These are phyloP conservation scores for Leucosporidium creatinivorum DNA, from an alignment of 768 basidiomycete genomes.

Conservation along the genomic window DNA sequence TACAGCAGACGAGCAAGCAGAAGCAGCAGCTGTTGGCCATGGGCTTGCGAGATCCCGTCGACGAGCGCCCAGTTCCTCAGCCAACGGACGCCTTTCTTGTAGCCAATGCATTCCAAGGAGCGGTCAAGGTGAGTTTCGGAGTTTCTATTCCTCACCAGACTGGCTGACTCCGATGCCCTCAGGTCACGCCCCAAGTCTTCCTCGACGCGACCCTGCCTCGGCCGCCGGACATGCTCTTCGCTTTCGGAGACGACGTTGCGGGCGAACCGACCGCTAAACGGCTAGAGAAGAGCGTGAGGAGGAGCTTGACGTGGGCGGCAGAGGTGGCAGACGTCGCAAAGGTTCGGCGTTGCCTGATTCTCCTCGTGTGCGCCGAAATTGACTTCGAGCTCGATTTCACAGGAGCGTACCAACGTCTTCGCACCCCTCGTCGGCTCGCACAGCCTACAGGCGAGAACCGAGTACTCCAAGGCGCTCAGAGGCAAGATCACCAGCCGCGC, in stretches of 20 bases:
- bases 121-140: slow-evolving; percentile 3
- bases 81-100: slow-evolving; percentile 1
- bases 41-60: slow-evolving; percentile 5
- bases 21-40: background rate
- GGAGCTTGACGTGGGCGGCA: slow-evolving; percentile 21
- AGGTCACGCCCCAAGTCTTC: slow-evolving; percentile 19
- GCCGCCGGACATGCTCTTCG: slow-evolving; percentile 29
- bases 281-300: slow-evolving; percentile 17
- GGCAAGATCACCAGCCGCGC: no score
- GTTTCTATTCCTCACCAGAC: background rate
- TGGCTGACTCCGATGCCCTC: no score
- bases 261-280: slow-evolving; percentile 7
- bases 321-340: slow-evolving; percentile 1
- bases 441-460: slow-evolving; percentile 39
- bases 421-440: slow-evolving; percentile 59
- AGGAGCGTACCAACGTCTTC: slow-evolving; percentile 47
- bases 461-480: slow-evolving; percentile 50
- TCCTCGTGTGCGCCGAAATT: background rate
- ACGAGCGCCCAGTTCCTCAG: background rate
- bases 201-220: slow-evolving; percentile 6
- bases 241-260: slow-evolving; percentile 24
- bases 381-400: background rate
- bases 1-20: background rate
- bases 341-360: background rate
- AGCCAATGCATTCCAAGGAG: slow-evolving; percentile 4